These are phyloP conservation scores for Clitoria ternatea DNA, from an alignment of 306 rosid species.

Conservation along the genomic window DNA sequence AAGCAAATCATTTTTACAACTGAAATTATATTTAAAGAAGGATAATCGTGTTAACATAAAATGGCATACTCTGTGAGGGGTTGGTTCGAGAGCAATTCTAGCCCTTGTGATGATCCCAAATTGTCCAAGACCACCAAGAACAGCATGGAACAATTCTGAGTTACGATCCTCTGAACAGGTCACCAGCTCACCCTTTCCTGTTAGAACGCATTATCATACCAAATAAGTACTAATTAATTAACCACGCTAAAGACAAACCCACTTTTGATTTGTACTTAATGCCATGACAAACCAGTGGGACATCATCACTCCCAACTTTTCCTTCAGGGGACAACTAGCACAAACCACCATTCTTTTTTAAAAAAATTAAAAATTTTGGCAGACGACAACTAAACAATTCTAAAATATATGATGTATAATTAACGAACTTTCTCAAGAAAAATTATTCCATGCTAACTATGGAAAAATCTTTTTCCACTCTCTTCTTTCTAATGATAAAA, in stretches of 20 bases:
- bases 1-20: not conserved
- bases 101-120: conserved; percentile 96
- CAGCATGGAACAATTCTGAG: conserved; percentile 77
- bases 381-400: not conserved
- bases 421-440: too few species aligned
- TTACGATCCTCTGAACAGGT: conserved; percentile 77
- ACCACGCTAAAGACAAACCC: not conserved
- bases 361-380: not conserved
- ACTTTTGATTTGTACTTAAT: not conserved
- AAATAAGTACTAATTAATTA: not conserved
- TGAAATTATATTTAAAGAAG: too few species aligned
- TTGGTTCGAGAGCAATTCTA: conserved; percentile 80
- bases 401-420: too few species aligned
- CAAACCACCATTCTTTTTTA: not conserved
- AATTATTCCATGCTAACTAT: not conserved
- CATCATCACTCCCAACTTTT: not conserved
- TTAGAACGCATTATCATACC: not conserved
- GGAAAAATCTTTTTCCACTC: too few species aligned
- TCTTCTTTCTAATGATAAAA: too few species aligned
- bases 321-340: not conserved
- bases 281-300: conserved; percentile 6
- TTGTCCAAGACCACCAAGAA: conserved; percentile 97
- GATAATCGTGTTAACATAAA: too few species aligned
- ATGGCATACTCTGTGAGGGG: conserved; percentile 82
- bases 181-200: conserved; percentile 88